These are phyloP conservation scores for Tricholoma bakamatsutake DNA, from an alignment of 768 basidiomycete species.

Conservation along the genomic window DNA sequence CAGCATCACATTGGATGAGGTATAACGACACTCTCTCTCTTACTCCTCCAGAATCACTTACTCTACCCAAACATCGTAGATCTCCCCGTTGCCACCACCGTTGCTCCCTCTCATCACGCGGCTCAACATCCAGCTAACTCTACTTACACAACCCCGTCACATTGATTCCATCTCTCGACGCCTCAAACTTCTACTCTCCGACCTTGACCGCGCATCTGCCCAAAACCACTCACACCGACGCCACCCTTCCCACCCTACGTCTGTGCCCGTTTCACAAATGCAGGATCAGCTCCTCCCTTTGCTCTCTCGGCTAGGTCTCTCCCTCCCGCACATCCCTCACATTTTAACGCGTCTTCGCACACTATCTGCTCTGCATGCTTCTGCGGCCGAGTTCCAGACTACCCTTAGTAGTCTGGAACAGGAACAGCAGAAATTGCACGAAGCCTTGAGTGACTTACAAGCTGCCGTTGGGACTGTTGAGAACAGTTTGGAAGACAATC, in stretches of 20 bases:
- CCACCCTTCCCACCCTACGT: constrained; percentile 35
- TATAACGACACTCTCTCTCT: constrained; percentile 29
- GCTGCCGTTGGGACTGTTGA: constrained; percentile 70
- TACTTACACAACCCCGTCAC: constrained; percentile 93
- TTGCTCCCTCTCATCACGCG: constrained; percentile 78
- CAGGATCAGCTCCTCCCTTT: constrained; percentile 65
- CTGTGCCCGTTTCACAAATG: constrained; percentile 23
- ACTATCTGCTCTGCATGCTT: constrained; percentile 73
- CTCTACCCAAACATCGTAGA: constrained; percentile 29
- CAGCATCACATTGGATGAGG: constrained; percentile 78
- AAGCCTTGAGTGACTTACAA: constrained; percentile 60
- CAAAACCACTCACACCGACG: constrained; percentile 42
- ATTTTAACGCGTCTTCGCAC: constrained; percentile 86
- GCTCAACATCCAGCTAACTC: constrained; percentile 77
- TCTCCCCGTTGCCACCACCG: constrained; percentile 69
- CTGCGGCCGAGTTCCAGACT: constrained; percentile 72
- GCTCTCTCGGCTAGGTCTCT: constrained; percentile 63
- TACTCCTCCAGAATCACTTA: not conserved
- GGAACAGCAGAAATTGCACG: constrained; percentile 61
- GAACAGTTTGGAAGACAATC: constrained; percentile 69
- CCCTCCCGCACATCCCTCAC: constrained; percentile 81
- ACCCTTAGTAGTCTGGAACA: constrained; percentile 63
- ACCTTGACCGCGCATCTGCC: constrained; percentile 75
- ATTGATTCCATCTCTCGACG: constrained; percentile 93
- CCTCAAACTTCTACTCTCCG: constrained; percentile 86